Percentiles rank a stretch among this genome's conserved stretches.
phyloP scores from a whole-genome alignment of 2,329 filamentous ascomycete genomes.

The Talaromyces amestolkiae region DNA sequence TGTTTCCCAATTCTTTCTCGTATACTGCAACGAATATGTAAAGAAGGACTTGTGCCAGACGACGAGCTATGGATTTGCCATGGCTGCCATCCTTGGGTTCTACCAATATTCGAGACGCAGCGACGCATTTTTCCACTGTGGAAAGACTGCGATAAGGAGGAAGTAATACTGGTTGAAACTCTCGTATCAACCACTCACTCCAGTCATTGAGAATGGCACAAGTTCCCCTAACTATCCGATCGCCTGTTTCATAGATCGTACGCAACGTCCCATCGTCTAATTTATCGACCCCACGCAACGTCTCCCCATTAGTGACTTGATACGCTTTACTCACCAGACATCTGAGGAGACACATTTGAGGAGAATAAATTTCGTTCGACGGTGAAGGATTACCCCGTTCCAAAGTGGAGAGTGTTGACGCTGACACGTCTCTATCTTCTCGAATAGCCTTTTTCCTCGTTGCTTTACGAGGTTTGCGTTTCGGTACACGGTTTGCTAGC shows the following conservation, averaged over 20 bases:
- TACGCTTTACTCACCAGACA: neutral
- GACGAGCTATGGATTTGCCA: neutral
- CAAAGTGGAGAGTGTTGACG: neutral
- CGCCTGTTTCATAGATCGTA: neutral
- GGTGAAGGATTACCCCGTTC: neutral
- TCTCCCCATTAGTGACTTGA: neutral
- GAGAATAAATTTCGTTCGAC: neutral
- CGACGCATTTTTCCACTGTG: neutral
- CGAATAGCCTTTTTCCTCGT: neutral
- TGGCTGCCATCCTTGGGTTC: neutral
- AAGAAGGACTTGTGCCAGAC: slow-evolving; percentile 7
- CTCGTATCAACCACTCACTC: neutral
- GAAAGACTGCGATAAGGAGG: neutral
- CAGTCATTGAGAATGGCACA: neutral
- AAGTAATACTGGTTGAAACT: neutral
- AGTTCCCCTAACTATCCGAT: neutral
- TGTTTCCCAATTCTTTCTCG: neutral
- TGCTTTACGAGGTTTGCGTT: neutral
- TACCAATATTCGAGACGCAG: neutral
- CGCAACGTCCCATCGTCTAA: neutral
- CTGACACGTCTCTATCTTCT: neutral
- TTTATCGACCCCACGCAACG: neutral
- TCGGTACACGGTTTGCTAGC: neutral
- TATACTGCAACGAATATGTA: neutral
- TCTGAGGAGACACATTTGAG: neutral